Percentiles rank a stretch among this genome's conserved stretches.
Conservation (phyloP, 257 asterid species). For the Ophiorrhiza pumila region DNA sequence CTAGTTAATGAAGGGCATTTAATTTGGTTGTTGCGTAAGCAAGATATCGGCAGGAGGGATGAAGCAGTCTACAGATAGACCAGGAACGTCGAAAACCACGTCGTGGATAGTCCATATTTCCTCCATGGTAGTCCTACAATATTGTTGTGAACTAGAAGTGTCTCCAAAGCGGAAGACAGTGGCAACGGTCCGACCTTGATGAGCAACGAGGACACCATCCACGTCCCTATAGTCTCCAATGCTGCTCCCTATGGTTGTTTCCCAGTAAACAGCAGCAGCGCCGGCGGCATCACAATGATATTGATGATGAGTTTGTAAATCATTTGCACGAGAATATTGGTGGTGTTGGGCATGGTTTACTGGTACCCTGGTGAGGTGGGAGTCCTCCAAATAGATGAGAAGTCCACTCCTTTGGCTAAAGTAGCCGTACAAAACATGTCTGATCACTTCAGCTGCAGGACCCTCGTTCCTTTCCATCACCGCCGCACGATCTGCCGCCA, state of each 20-base stretch:
- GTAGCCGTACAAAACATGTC: conserved; percentile 80
- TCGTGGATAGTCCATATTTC: conserved; percentile 65
- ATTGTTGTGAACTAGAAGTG: conserved; percentile 50
- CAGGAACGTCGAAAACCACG: conserved; percentile 68
- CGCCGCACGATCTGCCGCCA: conserved; percentile 67
- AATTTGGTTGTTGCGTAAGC: too few relatives aligned
- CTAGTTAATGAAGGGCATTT: too few relatives aligned
- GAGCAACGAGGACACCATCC: conserved; percentile 66
- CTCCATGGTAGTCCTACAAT: conserved; percentile 67
- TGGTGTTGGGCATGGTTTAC: conserved; percentile 18
- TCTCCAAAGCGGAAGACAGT: conserved; percentile 79
- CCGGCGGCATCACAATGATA: neutral
- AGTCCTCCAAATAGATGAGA: conserved; percentile 77
- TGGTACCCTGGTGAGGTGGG: conserved; percentile 70
- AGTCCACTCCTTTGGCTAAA: conserved; percentile 86
- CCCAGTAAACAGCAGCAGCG: conserved; percentile 58
- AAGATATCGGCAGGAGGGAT: conserved; percentile 69
- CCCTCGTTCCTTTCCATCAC: conserved; percentile 81
- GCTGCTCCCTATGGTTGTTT: conserved; percentile 78
- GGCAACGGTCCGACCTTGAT: conserved; percentile 70
- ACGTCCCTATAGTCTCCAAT: conserved; percentile 64
- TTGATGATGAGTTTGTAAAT: too few relatives aligned
- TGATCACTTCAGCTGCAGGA: conserved; percentile 76
- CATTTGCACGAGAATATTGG: too few relatives aligned
- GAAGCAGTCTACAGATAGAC: conserved; percentile 56